Conservation (phyloP, 2,329 filamentous ascomycete genomes). For the Sarocladiaceae sp. region DNA sequence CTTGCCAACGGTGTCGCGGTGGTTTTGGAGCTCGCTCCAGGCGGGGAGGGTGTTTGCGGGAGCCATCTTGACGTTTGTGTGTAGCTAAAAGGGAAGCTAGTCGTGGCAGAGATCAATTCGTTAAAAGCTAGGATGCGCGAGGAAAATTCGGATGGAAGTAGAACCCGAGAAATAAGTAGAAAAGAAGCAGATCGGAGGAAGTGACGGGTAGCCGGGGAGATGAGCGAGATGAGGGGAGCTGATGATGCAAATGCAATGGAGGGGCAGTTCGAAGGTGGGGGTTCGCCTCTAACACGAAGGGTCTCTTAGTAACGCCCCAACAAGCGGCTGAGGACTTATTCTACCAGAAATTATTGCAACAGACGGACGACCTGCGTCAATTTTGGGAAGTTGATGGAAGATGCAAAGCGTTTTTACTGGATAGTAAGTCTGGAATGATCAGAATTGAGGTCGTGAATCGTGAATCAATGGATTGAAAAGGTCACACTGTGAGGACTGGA, state of each 20-base stretch:
- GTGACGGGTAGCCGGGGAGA: background rate
- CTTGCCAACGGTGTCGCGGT: conserved; percentile 82
- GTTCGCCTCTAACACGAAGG: background rate
- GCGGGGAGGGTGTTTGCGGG: conserved; percentile 81
- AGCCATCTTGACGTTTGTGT: conserved; percentile 50
- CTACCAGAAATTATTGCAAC: background rate
- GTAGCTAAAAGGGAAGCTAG: background rate
- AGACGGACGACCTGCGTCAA: too few relatives aligned
- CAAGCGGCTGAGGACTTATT: background rate
- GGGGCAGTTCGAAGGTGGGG: conserved; percentile 9
- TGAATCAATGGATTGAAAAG: background rate
- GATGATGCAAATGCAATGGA: conserved; percentile 10
- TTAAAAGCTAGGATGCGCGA: background rate
- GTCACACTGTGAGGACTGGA: too few relatives aligned
- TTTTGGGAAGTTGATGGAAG: too few relatives aligned
- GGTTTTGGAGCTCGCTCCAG: conserved; percentile 87
- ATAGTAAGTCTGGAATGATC: too few relatives aligned
- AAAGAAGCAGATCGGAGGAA: background rate
- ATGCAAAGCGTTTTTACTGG: too few relatives aligned
- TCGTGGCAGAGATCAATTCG: background rate
- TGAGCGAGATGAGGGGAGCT: conserved; percentile 8
- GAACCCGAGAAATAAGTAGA: background rate
- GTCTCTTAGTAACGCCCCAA: background rate
- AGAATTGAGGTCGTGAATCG: too few relatives aligned
- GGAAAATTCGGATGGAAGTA: background rate